These are phyloP conservation scores for Ajuga chamaepitys DNA, from an alignment of 257 asterid genomes.

Conservation along the genomic window DNA sequence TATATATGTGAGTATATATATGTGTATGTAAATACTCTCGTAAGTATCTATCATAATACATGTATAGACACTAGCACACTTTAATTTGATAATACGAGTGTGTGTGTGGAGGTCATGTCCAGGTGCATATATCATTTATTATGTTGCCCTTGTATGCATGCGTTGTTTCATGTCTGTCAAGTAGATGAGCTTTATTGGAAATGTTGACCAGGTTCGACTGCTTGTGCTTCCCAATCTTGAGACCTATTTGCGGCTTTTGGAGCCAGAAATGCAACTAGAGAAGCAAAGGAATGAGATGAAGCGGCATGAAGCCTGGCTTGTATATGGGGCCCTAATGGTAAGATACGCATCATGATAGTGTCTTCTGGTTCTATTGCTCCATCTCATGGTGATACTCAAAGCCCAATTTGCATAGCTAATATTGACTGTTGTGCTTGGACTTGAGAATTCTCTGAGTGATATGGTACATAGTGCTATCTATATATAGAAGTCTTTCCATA, in stretches of 20 bases:
- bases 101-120: neutral
- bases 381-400: neutral
- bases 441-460: neutral
- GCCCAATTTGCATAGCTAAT: neutral
- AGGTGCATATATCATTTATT: neutral
- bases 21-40: neutral
- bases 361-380: neutral
- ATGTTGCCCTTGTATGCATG: neutral
- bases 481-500: neutral
- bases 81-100: neutral
- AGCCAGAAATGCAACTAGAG: conserved; percentile 94
- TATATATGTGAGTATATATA: neutral
- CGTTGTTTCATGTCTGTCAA: neutral
- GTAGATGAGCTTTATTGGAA: conserved; percentile 5
- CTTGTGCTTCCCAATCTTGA: conserved; percentile 86
- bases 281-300: conserved; percentile 85
- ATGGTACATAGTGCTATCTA: neutral
- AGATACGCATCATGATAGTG: conserved; percentile 1
- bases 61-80: neutral
- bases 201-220: conserved; percentile 54
- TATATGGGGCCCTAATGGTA: conserved; percentile 90
- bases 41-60: neutral
- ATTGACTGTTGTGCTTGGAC: neutral
- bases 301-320: conserved; percentile 97
- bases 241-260: conserved; percentile 68